Percentiles rank a stretch among this genome's conserved stretches.
phyloP scores from a whole-genome alignment of 2,329 filamentous ascomycete species.

The Dissoconium aciculare region DNA sequence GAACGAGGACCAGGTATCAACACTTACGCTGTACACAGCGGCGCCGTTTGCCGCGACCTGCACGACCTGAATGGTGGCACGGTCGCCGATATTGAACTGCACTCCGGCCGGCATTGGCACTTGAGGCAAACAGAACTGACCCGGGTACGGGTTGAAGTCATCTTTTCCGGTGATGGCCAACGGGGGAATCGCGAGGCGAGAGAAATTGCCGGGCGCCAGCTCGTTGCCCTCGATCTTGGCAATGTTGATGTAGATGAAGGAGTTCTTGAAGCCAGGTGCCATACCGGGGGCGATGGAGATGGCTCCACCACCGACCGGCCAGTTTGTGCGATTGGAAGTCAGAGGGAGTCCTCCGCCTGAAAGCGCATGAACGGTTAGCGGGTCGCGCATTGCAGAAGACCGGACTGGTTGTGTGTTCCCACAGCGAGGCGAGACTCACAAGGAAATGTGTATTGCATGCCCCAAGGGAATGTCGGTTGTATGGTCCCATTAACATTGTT shows the following conservation, averaged over 20 bases:
- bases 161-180: slow-evolving; percentile 73
- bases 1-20: neutral
- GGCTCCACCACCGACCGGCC: slow-evolving; percentile 80
- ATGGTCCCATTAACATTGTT: slow-evolving; percentile 7
- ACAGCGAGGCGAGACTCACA: no score
- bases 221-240: slow-evolving; percentile 43
- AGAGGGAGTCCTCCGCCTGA: slow-evolving; percentile 72
- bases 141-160: slow-evolving; percentile 64
- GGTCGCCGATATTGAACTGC: slow-evolving; percentile 60
- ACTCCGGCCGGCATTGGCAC: slow-evolving; percentile 64
- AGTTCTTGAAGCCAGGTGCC: slow-evolving; percentile 71
- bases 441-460: slow-evolving; percentile 92
- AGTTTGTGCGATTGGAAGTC: slow-evolving; percentile 74
- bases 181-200: slow-evolving; percentile 60
- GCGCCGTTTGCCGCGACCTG: slow-evolving; percentile 74
- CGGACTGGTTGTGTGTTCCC: no score
- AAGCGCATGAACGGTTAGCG: no score
- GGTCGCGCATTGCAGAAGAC: no score
- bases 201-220: slow-evolving; percentile 69
- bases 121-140: slow-evolving; percentile 78
- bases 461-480: slow-evolving; percentile 43
- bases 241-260: slow-evolving; percentile 72
- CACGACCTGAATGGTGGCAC: slow-evolving; percentile 78
- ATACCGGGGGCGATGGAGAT: slow-evolving; percentile 84
- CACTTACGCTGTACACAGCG: slow-evolving; percentile 62